Evolutionary conservation across 2,329 filamentous ascomycete species (phyloP).

Genomic region (Ophiobolus disseminans): DNA sequence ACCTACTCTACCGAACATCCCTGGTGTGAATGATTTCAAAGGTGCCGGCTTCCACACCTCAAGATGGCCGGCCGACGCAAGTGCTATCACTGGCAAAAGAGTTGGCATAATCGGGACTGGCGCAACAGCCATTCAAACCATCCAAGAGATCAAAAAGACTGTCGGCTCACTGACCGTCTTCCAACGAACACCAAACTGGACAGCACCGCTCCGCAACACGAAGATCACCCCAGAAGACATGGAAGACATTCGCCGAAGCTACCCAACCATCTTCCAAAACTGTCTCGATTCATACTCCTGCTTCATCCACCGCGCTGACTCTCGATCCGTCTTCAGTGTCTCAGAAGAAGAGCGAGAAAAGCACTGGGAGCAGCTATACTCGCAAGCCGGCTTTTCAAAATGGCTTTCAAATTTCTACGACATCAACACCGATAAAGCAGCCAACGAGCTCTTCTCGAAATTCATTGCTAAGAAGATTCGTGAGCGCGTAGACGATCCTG

Average conservation of each 20-base stretch:
- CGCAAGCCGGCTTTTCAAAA: slow-evolving; percentile 24
- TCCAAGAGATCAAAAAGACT: slow-evolving; percentile 18
- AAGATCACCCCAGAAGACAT: slow-evolving; percentile 21
- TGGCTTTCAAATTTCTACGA: slow-evolving; percentile 28
- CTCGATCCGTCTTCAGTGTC: slow-evolving; percentile 19
- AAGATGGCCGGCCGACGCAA: slow-evolving; percentile 11
- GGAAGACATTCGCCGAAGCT: slow-evolving; percentile 21
- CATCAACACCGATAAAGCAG: slow-evolving; percentile 31
- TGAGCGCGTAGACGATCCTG: slow-evolving; percentile 49
- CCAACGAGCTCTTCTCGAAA: slow-evolving; percentile 30
- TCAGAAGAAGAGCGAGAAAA: slow-evolving; percentile 18
- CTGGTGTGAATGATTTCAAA: slow-evolving; percentile 27
- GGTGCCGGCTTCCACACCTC: slow-evolving; percentile 19
- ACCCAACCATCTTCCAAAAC: slow-evolving; percentile 23
- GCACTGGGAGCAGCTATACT: slow-evolving; percentile 27
- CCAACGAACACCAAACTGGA: slow-evolving; percentile 24
- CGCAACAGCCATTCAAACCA: slow-evolving; percentile 17
- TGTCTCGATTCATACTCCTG: slow-evolving; percentile 23
- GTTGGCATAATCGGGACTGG: slow-evolving; percentile 19
- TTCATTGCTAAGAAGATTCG: slow-evolving; percentile 49
- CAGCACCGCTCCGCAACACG: slow-evolving; percentile 26
- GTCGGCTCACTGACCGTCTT: slow-evolving; percentile 17
- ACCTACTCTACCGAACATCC: slow-evolving; percentile 27
- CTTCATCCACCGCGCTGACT: slow-evolving; percentile 23
- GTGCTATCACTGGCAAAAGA: slow-evolving; percentile 9